A percentile compares a stretch with the other conserved stretches of the same genome.
Evolutionary conservation across 2,329 filamentous ascomycete genomes (phyloP).

Genomic region (Cadophora luteo-olivacea): DNA sequence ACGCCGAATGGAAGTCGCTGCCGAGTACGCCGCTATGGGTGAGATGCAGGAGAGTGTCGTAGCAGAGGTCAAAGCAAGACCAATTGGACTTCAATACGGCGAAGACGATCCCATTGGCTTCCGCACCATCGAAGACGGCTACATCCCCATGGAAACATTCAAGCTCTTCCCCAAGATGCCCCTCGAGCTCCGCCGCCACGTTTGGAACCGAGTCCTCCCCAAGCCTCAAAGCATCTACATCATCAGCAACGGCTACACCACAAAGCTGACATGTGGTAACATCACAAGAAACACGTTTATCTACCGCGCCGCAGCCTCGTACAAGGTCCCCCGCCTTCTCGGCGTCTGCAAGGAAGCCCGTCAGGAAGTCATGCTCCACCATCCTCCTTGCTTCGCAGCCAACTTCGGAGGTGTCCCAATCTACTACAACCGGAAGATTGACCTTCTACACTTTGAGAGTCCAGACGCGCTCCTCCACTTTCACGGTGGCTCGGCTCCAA

Average conservation of each 20-base stretch:
- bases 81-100: slow-evolving; percentile 6
- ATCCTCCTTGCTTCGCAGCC: slow-evolving; percentile 4
- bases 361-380: slow-evolving; percentile 10
- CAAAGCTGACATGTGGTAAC: not conserved
- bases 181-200: slow-evolving; percentile 9
- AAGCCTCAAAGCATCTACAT: slow-evolving; percentile 16
- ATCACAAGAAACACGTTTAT: not conserved
- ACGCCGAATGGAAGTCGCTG: not conserved
- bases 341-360: slow-evolving; percentile 9
- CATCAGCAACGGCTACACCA: slow-evolving; percentile 8
- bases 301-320: slow-evolving; percentile 3
- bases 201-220: slow-evolving; percentile 8
- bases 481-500: slow-evolving; percentile 15
- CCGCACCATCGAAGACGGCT: slow-evolving; percentile 11
- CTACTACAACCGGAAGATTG: slow-evolving; percentile 13
- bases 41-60: not conserved
- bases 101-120: slow-evolving; percentile 12
- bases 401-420: slow-evolving; percentile 16
- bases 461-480: slow-evolving; percentile 13
- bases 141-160: not conserved
- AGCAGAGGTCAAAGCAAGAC: not conserved
- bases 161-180: slow-evolving; percentile 2
- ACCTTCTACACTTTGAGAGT: slow-evolving; percentile 12
- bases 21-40: not conserved
- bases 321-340: slow-evolving; percentile 6